Base-by-base conservation (phyloP, 2,329 filamentous ascomycete species). In the Neocucurbitaria cava region DNA sequence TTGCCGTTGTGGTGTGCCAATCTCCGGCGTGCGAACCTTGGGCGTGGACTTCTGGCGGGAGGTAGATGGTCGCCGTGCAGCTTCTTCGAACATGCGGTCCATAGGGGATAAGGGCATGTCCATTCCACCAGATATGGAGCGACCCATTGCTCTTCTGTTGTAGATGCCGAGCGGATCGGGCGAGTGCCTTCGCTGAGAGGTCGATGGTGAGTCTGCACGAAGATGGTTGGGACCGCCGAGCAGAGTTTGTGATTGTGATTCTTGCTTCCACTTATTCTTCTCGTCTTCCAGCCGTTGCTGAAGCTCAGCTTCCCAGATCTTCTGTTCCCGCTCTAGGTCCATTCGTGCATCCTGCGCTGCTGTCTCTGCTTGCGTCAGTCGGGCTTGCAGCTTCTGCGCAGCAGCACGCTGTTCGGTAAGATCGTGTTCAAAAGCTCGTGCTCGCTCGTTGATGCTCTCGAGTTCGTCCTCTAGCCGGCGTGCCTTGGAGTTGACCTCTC, bases 381-480 rank as follows among this genome's bases (percentile, higher is more conserved):
- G 84, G 54, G 83, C 83, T 58, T 87, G 86, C 3, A 96, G 77
- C 15, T 82, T 78, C 41, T 87, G 84, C 23, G 89, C 74, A 58
- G 87, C 82, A 3, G 82, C 78, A 49, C 84, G 85, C 49, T 86
- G 84, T 20, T 83, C 79, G 13, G 83, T 79, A 2, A 90, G 77
- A 53, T 92, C 88, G 56, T 86, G 82, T 53, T 89, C 85, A 7
- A 88, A 81, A 15, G 78, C 81, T n/a, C 85, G 82, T n/a, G 89
- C 80, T 49, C 85, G 85, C 33, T 82, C 87, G 65, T 81, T 85
- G 58, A 85, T 80, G 46, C 85, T 84, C 67, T 97, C 92, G 5
- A 96, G 77, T 62, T 98, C 92, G 62, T 96, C 91, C 72, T 96
- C 92, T 20, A 90, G 80, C 49, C 83, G 85, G 65, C 91, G 86